Conservation (phyloP, 2,329 filamentous ascomycete species). For the Metarhizium sp. region DNA sequence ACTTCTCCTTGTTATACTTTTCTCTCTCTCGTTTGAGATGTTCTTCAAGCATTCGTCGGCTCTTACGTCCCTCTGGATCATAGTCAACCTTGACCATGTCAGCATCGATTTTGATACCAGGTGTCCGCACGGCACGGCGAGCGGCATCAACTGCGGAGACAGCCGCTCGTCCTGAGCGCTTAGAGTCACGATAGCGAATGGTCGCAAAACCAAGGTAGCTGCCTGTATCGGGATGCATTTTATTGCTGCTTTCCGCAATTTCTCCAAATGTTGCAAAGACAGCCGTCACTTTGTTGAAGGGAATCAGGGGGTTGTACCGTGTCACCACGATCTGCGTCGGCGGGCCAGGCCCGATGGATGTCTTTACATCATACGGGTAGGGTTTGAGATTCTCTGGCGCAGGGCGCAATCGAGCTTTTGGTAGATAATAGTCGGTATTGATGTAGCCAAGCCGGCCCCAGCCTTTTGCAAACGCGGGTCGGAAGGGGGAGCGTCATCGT, state of each 20-base stretch:
- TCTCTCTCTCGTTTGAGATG: constrained; percentile 61
- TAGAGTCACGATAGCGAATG: constrained; percentile 75
- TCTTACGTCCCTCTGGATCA: constrained; percentile 80
- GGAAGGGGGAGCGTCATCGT: constrained; percentile 67
- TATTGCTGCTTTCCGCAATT: constrained; percentile 84
- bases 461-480: constrained; percentile 71
- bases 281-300: constrained; percentile 66
- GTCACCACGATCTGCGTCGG: constrained; percentile 86
- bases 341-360: constrained; percentile 80
- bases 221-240: constrained; percentile 89
- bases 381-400: constrained; percentile 73
- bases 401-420: constrained; percentile 61
- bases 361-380: constrained; percentile 72
- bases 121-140: constrained; percentile 65
- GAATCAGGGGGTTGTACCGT: constrained; percentile 88
- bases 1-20: constrained; percentile 36
- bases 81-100: constrained; percentile 73
- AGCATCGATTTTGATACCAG: constrained; percentile 71
- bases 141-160: constrained; percentile 72
- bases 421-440: constrained; percentile 59
- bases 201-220: constrained; percentile 90
- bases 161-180: constrained; percentile 30
- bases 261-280: constrained; percentile 77
- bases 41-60: constrained; percentile 66
- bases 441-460: constrained; percentile 57